Conservation (phyloP, 164 flowering plant species). For the Platanus orientalis region DNA sequence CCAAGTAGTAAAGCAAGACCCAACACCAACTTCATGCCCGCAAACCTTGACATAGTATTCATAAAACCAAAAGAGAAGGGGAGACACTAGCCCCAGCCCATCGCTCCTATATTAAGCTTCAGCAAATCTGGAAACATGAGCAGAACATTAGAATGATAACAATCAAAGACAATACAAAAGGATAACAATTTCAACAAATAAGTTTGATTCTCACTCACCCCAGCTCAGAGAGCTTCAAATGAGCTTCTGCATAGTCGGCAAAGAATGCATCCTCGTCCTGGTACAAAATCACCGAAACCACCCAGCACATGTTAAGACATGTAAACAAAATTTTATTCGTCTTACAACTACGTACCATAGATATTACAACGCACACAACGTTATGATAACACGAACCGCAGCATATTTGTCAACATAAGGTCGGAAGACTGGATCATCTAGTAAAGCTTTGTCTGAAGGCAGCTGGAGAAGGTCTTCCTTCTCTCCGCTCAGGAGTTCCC, state of each 20-base stretch:
- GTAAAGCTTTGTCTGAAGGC: slow-evolving; percentile 49
- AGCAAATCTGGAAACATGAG: too few relatives aligned
- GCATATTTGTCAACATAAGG: slow-evolving; percentile 56
- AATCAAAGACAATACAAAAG: neutral
- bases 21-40: too few relatives aligned
- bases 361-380: too few relatives aligned
- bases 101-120: too few relatives aligned
- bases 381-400: slow-evolving; percentile 25
- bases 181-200: neutral
- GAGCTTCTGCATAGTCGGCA: slow-evolving; percentile 20
- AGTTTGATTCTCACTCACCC: too few relatives aligned
- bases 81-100: neutral
- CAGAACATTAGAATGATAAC: too few relatives aligned
- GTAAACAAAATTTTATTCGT: neutral
- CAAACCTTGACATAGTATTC: neutral
- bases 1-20: too few relatives aligned
- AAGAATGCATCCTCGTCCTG: slow-evolving; percentile 28
- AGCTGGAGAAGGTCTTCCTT: slow-evolving; percentile 52
- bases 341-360: too few relatives aligned
- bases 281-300: neutral
- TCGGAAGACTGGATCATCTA: slow-evolving; percentile 44
- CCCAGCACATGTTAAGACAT: neutral
- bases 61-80: neutral
- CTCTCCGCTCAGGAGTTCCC: slow-evolving; percentile 49
- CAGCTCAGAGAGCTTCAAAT: slow-evolving; percentile 20